phyloP scores from a whole-genome alignment of 1,284 basidiomycete genomes.

The Marasmius sp. region DNA sequence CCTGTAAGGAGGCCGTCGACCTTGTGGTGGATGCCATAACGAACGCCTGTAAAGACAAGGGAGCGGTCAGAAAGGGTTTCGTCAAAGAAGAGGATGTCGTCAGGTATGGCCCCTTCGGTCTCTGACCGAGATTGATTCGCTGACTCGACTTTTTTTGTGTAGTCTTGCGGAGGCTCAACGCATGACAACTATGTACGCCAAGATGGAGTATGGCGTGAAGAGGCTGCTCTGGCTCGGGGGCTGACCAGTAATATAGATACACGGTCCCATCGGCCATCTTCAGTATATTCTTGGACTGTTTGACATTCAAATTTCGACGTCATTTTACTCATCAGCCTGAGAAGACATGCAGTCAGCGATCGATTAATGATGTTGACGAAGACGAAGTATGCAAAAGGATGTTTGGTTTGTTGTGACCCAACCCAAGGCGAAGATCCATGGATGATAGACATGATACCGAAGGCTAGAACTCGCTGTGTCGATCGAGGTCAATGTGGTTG shows the following conservation, averaged over 20 bases:
- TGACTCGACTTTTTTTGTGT: slow-evolving; percentile 13
- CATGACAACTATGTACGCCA: slow-evolving; percentile 80
- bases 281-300: too few species aligned
- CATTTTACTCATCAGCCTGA: too few species aligned
- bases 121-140: slow-evolving; percentile 5
- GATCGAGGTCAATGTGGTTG: too few species aligned
- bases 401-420: too few species aligned
- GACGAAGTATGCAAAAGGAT: too few species aligned
- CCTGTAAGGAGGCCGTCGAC: slow-evolving; percentile 76
- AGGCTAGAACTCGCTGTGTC: too few species aligned
- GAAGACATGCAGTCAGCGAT: too few species aligned
- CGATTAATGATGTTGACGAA: too few species aligned
- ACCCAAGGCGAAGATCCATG: too few species aligned
- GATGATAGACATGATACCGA: too few species aligned
- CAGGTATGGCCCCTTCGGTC: slow-evolving; percentile 48
- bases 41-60: slow-evolving; percentile 67
- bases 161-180: slow-evolving; percentile 81
- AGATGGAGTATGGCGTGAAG: slow-evolving; percentile 91
- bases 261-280: background rate
- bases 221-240: slow-evolving; percentile 83
- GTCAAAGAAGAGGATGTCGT: slow-evolving; percentile 74
- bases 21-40: slow-evolving; percentile 70
- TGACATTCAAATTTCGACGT: too few species aligned
- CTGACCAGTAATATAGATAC: slow-evolving; percentile 25
- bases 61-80: slow-evolving; percentile 43